These are phyloP conservation scores for Rhodofomes roseus DNA, from an alignment of 1,284 basidiomycete species.

Conservation along the genomic window DNA sequence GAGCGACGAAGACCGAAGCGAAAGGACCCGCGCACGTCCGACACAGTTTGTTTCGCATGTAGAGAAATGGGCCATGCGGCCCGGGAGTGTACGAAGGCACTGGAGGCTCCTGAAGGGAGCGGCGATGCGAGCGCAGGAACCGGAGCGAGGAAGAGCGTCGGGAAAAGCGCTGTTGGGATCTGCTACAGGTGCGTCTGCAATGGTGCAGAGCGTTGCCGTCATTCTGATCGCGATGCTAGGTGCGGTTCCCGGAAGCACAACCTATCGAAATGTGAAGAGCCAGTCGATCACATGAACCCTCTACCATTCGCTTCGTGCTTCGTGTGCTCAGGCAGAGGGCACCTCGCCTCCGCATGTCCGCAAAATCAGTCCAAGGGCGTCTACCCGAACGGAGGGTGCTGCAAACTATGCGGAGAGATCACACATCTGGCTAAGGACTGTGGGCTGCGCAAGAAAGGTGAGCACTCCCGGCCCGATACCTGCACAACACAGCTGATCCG, in stretches of 20 bases:
- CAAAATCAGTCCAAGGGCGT: slow-evolving; percentile 79
- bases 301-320: slow-evolving; percentile 92
- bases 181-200: slow-evolving; percentile 71
- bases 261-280: slow-evolving; percentile 73
- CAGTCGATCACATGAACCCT: slow-evolving; percentile 60
- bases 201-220: neutral
- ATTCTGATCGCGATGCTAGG: slow-evolving; percentile 36
- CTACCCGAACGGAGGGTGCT: slow-evolving; percentile 89
- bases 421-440: slow-evolving; percentile 88
- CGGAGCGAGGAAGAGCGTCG: slow-evolving; percentile 17
- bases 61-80: slow-evolving; percentile 84
- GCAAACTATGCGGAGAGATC: slow-evolving; percentile 84
- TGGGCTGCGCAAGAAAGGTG: slow-evolving; percentile 57
- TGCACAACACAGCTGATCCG: neutral
- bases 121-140: slow-evolving; percentile 22
- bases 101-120: slow-evolving; percentile 25
- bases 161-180: slow-evolving; percentile 53
- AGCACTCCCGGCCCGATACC: slow-evolving; percentile 8
- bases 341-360: slow-evolving; percentile 80
- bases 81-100: slow-evolving; percentile 71
- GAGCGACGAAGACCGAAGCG: slow-evolving; percentile 69
- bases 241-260: slow-evolving; percentile 83
- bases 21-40: slow-evolving; percentile 52
- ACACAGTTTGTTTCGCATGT: slow-evolving; percentile 86
- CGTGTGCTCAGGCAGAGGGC: slow-evolving; percentile 79